Base-by-base conservation (phyloP, 176 grass and related monocot species). In the Musa acuminata region DNA sequence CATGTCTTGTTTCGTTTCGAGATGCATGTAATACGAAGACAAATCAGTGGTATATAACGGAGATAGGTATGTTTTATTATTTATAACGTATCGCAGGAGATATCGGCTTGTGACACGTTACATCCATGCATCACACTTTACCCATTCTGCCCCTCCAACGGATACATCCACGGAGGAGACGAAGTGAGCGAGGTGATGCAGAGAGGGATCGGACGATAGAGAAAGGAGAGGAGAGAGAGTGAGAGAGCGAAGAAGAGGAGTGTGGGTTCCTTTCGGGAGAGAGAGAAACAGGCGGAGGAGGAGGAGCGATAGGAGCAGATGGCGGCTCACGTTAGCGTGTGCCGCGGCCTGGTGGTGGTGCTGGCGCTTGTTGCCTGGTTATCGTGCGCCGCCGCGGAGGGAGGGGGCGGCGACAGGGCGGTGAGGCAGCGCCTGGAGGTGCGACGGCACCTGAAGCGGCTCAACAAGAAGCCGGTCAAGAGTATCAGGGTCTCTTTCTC, bases 391-490 rank as follows among this genome's bases (percentile, higher is more conserved):
- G 57, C 57, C 19, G 67, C 13, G 6, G 67, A 1, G 67, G 67
- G 57, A 60, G 17, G 57, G 57, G 57, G 57, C 14, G 8, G 57
- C 35, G 35, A 6, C 7, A 8, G 6, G 35, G 13, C 3, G 14
- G 19, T 17, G 67, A 69, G 67, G 67, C 67, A 69, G 67, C 35
- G 67, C 14, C 67, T 69, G 67, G 67, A 69, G 13, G 35, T 69
- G 67, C 67, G 67, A 29, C 67, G 67, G 16, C 67, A 69, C 67
- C 67, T 69, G 67, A 69, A 69, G 35, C 67, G 67, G 48, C 48
- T 69, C 67, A 69, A 69, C 19, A 69, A 69, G 10, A 35, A 35
- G 14, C 35, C 67, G 13, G 35, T 69, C 35, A 69, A 50, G 67
- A 69, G 67, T 35, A 50, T 69, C 16, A 20, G 49, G 67, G 67